Evolutionary conservation across 306 rosid genomes (phyloP), one percentile per base, ranked within the genome.

Genomic region (Castanea mollissima): DNA sequence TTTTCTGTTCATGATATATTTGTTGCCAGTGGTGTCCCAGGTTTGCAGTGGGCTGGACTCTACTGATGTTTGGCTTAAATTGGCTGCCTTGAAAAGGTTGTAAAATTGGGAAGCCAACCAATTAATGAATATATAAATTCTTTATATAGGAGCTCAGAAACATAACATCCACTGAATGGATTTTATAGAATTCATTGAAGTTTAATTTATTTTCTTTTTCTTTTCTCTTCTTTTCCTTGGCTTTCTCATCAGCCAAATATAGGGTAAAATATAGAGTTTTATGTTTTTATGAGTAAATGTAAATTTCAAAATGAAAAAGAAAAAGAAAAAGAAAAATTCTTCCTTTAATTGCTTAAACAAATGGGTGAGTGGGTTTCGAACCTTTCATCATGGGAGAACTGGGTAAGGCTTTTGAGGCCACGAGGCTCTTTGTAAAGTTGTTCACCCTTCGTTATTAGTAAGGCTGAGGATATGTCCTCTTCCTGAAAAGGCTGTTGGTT

Each of bases 11-110:
- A 7, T 63, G 38, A 74, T 34, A 52, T 62, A 4, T 52, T 29
- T 62, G 81, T 52, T 62, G 41, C 78, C 18, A 2, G 49, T n/a
- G 13, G 13, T 25, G 60, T 38, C 56, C 19, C 19, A 25, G 54
- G 54, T 49, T 49, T 49, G 54, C 54, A 72, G 65, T 82, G 76
- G 64, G 74, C 31, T 77, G 63, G 64, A 81, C 74, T 69, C 59
- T n/a, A 56, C 18, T 69, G 55, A 58, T 80, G 68, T 41, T 41
- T 41, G 46, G 46, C 34, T 74, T 80, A 44, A 76, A 32, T 59
- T 41, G 71, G 69, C 70, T 73, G 6, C 81, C 56, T 57, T 69
- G 27, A 69, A 62, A 75, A 54, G 55, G 74, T 51, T 32, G 55
- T 20, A 67, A 32, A 8, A 23, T 4, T 41, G 21, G 31, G 23